Conservation (phyloP, 23 red algal species). For the Chondrus crispus region DNA sequence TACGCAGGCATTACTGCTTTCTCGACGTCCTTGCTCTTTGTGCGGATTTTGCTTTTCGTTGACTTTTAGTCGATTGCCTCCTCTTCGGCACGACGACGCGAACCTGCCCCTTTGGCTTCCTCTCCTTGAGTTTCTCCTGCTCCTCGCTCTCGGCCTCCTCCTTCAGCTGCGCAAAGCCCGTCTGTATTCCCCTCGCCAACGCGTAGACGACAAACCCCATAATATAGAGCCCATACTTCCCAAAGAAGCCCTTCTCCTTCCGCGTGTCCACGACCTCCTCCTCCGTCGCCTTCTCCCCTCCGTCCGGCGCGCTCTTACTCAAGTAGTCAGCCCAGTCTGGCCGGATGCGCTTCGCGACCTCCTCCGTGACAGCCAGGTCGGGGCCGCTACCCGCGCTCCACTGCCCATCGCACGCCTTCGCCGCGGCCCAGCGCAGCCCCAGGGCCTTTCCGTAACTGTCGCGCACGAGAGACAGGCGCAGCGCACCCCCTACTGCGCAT, state of each 20-base stretch:
- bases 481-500: too few species aligned
- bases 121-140: neutral
- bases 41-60: neutral
- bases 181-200: conserved; percentile 45
- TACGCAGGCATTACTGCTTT: too few species aligned
- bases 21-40: too few species aligned
- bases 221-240: conserved; percentile 44
- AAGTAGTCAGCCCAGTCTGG: too few species aligned
- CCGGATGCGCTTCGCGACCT: too few species aligned
- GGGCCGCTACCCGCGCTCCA: too few species aligned
- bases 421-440: too few species aligned
- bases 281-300: neutral
- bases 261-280: neutral
- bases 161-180: conserved; percentile 22
- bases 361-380: too few species aligned
- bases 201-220: conserved; percentile 42
- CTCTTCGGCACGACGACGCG: conserved; percentile 23
- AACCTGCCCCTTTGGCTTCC: neutral
- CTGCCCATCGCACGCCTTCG: too few species aligned
- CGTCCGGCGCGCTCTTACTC: too few species aligned
- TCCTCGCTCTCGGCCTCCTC: conserved; percentile 44
- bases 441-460: too few species aligned
- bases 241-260: conserved; percentile 19
- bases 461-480: too few species aligned
- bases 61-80: neutral